Evolutionary conservation across 108 stramenopile species (phyloP), one percentile per base, ranked within the genome.

Genomic region (Conticribra guillardii): DNA sequence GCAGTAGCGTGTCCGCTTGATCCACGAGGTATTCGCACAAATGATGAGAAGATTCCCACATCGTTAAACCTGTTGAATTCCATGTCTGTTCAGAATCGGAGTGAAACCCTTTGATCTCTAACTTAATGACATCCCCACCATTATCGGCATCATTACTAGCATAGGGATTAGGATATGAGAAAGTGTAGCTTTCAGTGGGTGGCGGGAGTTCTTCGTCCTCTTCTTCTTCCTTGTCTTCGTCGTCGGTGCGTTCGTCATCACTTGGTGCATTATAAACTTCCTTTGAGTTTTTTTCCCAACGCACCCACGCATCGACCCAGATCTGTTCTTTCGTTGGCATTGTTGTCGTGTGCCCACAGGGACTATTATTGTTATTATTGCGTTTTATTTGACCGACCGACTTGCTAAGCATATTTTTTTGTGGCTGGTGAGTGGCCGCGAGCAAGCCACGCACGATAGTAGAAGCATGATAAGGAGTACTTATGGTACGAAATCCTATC

Each of bases 31-130:
- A 84, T 44, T 84, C 70, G 47, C 87, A 85, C 48, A 91, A 60
- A 50, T 77, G 64, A 21, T 87, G 60, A 16, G 87, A 85, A 2
- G 86, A 75, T 47, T 73, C 69, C 90, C 90, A 91, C 34, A 91
- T 32, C 8, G 87, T 91, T 32, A 91, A 59, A 0, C 90, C 90
- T 0, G 90, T 88, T 1, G 81, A 84, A 34, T 83, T 80, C 83
- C 73, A 83, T 23, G 71, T 89, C 58, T 84, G 81, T 19, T 82
- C 85, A 46, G 75, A 72, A 55, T 89, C 84, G 31, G 55, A 32
- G 23, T 71, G 57, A 64, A 62, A 82, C 1, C 89, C 89, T 24
- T 80, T 48, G 5, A 71, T 14, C 16, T 62, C 50, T 15, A 92
- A 49, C 24, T 69, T 51, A 44, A 92, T 82, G 24, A n/a, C n/a